Conservation (phyloP, 2,329 filamentous ascomycete species). For the Cercospora sojina region DNA sequence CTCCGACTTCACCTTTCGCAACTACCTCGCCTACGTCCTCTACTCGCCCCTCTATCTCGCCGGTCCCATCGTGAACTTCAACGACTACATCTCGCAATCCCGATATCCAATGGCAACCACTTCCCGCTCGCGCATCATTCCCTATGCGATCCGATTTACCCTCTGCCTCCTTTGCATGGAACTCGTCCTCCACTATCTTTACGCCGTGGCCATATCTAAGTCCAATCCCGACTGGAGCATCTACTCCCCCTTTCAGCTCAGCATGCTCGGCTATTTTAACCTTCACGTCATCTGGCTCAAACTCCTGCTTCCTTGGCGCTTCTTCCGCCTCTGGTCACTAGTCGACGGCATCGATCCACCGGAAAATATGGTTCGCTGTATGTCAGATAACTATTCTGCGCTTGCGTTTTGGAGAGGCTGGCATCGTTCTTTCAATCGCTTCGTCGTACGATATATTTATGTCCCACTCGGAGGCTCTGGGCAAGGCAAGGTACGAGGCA, state of each 20-base stretch:
- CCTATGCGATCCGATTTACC: conserved; percentile 81
- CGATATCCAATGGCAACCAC: conserved; percentile 73
- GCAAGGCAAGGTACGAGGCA: conserved; percentile 55
- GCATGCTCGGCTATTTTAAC: conserved; percentile 91
- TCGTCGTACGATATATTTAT: conserved; percentile 91
- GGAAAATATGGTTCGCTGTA: conserved; percentile 97
- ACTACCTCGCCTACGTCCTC: conserved; percentile 84
- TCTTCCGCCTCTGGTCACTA: conserved; percentile 95
- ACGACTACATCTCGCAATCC: conserved; percentile 89
- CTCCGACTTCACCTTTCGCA: conserved; percentile 73
- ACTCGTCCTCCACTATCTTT: conserved; percentile 84
- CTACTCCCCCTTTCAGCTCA: conserved; percentile 84
- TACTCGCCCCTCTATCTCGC: conserved; percentile 92
- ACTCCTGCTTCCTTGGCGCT: conserved; percentile 92
- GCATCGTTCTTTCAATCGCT: conserved; percentile 94
- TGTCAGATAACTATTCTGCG: conserved; percentile 90
- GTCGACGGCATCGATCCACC: conserved; percentile 89
- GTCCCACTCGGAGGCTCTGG: conserved; percentile 77
- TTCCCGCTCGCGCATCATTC: conserved; percentile 63
- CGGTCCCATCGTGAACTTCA: conserved; percentile 94
- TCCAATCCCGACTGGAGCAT: conserved; percentile 73
- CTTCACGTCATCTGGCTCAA: conserved; percentile 98
- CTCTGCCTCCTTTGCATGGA: conserved; percentile 86
- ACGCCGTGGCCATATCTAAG: conserved; percentile 89
- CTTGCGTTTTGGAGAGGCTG: conserved; percentile 93